Conservation (phyloP, 345 rosid species). For the Anastatica hierochuntica region DNA sequence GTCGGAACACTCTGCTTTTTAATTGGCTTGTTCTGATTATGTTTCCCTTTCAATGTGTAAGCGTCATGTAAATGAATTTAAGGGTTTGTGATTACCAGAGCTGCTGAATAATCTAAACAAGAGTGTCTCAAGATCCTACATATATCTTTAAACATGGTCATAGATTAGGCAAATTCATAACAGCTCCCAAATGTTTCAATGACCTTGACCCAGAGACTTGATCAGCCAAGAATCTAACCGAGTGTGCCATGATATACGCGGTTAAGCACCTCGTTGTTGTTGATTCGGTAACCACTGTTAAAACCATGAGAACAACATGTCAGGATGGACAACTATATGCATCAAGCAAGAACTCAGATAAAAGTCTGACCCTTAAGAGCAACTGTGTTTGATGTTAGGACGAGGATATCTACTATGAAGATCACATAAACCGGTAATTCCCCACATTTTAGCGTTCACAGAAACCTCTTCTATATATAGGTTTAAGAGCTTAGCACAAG, state of each 20-base stretch:
- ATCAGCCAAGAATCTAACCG: slow-evolving; percentile 37
- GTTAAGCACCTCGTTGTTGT: slow-evolving; percentile 41
- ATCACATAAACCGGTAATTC: slow-evolving; percentile 64
- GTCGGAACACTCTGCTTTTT: background rate
- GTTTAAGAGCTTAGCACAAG: background rate
- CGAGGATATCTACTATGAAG: slow-evolving; percentile 58
- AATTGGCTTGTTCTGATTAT: background rate
- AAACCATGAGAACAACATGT: background rate
- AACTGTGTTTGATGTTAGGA: slow-evolving; percentile 59
- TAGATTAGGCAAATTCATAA: slow-evolving; percentile 6
- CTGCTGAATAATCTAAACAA: too few relatives aligned
- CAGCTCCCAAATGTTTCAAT: slow-evolving; percentile 16
- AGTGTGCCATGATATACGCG: slow-evolving; percentile 54
- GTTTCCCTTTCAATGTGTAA: background rate
- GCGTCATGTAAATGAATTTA: too few relatives aligned
- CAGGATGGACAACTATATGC: background rate
- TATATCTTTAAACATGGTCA: too few relatives aligned
- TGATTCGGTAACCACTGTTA: slow-evolving; percentile 53
- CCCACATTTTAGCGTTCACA: too few relatives aligned
- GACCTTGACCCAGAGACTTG: slow-evolving; percentile 23
- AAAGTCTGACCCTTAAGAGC: slow-evolving; percentile 60
- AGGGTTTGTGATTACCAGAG: too few relatives aligned
- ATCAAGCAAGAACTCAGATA: background rate
- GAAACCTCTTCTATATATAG: too few relatives aligned
- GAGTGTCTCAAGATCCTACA: too few relatives aligned